Evolutionary conservation across 306 rosid species (phyloP).

Genomic region (Phaseolus lunatus): DNA sequence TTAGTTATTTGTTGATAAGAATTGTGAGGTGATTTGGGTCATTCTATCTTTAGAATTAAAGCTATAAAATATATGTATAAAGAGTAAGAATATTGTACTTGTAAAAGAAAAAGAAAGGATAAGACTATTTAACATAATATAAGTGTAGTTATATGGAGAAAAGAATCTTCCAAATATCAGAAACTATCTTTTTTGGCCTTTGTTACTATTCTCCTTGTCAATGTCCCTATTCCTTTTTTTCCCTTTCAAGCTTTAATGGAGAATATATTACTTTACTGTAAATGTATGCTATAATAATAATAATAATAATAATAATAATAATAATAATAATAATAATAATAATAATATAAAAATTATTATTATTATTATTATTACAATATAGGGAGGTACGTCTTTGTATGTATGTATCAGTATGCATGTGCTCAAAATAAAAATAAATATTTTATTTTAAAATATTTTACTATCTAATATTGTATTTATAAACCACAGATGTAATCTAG

Average conservation of each 20-base stretch:
- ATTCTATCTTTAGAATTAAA: neutral
- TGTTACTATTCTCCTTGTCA: too few species aligned
- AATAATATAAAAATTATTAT: too few species aligned
- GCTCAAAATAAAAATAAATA: too few species aligned
- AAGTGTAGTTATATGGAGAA: neutral
- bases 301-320: too few species aligned
- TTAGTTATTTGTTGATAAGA: neutral
- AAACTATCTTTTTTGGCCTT: neutral
- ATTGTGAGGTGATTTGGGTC: conserved; percentile 5
- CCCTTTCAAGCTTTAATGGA: neutral
- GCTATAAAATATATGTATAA: neutral
- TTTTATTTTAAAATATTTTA: too few species aligned
- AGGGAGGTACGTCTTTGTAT: neutral
- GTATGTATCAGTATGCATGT: too few species aligned
- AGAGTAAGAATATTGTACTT: neutral
- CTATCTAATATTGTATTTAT: too few species aligned
- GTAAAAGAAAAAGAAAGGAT: too few species aligned
- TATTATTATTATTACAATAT: too few species aligned
- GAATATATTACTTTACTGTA: neutral
- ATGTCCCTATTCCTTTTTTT: neutral
- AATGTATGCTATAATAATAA: neutral
- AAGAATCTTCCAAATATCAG: neutral
- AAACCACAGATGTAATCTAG: too few species aligned
- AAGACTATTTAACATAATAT: neutral
- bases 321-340: too few species aligned